These are phyloP conservation scores for Laburnicola sp. DNA, from an alignment of 2,329 filamentous ascomycete genomes.

Conservation along the genomic window DNA sequence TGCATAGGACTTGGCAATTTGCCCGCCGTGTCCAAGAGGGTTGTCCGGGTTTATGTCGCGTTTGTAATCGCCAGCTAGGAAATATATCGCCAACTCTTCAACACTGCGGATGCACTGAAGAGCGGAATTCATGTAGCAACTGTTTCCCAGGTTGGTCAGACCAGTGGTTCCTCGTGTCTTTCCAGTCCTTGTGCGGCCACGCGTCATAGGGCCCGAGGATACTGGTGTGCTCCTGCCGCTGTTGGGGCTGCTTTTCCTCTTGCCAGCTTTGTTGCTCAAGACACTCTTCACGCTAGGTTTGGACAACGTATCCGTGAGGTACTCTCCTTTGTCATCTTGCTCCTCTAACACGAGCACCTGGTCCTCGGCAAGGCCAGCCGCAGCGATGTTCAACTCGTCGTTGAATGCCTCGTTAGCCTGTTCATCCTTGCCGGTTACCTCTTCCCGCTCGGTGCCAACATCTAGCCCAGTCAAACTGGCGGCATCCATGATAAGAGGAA, in stretches of 20 bases:
- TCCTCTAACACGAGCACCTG: slow-evolving; percentile 85
- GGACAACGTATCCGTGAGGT: slow-evolving; percentile 55
- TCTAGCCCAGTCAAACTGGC: slow-evolving; percentile 65
- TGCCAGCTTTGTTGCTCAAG: slow-evolving; percentile 34
- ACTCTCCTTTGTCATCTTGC: slow-evolving; percentile 58
- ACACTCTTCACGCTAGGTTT: slow-evolving; percentile 55
- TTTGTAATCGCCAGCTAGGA: slow-evolving; percentile 59
- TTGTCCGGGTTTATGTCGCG: slow-evolving; percentile 84
- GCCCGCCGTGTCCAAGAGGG: slow-evolving; percentile 79
- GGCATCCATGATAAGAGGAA: slow-evolving; percentile 62
- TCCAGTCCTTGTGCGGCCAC: slow-evolving; percentile 71
- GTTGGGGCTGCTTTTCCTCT: slow-evolving; percentile 45
- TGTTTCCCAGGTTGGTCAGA: slow-evolving; percentile 89
- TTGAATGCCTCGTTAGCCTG: slow-evolving; percentile 78
- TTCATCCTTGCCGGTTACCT: slow-evolving; percentile 67
- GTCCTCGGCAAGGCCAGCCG: slow-evolving; percentile 70
- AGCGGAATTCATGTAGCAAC: slow-evolving; percentile 99
- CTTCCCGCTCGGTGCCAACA: slow-evolving; percentile 65
- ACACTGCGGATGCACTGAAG: slow-evolving; percentile 92
- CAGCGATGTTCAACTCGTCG: slow-evolving; percentile 66
- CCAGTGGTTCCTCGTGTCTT: slow-evolving; percentile 77
- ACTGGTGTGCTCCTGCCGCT: slow-evolving; percentile 73
- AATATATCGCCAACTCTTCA: slow-evolving; percentile 91
- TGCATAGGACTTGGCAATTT: slow-evolving; percentile 84
- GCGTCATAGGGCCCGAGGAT: slow-evolving; percentile 62